Conservation (phyloP, 169 alveolate species). For the Babesia caballi region DNA sequence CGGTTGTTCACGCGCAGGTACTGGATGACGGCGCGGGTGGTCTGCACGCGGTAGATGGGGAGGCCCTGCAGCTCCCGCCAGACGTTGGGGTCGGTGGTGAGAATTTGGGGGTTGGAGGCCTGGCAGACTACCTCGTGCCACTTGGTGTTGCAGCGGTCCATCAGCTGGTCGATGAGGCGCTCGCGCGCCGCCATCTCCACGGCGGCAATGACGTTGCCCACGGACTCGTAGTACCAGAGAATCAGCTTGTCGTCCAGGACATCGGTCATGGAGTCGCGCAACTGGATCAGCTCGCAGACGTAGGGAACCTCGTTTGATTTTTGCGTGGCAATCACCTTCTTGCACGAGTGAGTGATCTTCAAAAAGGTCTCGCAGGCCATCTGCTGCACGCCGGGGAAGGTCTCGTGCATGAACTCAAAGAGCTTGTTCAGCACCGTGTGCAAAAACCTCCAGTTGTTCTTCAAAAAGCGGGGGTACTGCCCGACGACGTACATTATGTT, state of each 20-base stretch:
- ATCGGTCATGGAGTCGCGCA: conserved; percentile 70
- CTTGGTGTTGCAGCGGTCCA: conserved; percentile 49
- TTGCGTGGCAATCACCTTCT: conserved; percentile 73
- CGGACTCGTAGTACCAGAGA: conserved; percentile 66
- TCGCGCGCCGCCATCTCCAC: conserved; percentile 4
- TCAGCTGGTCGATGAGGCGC: conserved; percentile 4
- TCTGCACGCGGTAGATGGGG: conserved; percentile 23
- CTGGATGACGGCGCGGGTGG: conserved; percentile 40
- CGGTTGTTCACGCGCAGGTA: conserved; percentile 57
- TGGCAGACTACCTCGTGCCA: conserved; percentile 33
- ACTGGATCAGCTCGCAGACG: conserved; percentile 35
- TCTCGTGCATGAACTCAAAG: conserved; percentile 98
- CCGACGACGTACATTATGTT: conserved; percentile 99
- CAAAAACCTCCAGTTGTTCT: conserved; percentile 95
- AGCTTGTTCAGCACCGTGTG: conserved; percentile 96
- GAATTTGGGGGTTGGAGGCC: conserved; percentile 2
- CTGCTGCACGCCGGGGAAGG: conserved; percentile 98
- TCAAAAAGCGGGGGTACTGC: conserved; percentile 96
- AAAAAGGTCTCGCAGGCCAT: conserved; percentile 98
- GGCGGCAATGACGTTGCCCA: conserved; percentile 63
- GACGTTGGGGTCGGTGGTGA: conserved; percentile 27
- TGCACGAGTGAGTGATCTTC: conserved; percentile 90
- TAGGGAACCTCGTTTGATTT: conserved; percentile 13
- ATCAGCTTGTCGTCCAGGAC: conserved; percentile 70
- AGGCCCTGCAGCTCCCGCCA: conserved; percentile 27